Evolutionary conservation across 2,329 filamentous ascomycete genomes (phyloP).

Genomic region (Beauveria brongniartii): DNA sequence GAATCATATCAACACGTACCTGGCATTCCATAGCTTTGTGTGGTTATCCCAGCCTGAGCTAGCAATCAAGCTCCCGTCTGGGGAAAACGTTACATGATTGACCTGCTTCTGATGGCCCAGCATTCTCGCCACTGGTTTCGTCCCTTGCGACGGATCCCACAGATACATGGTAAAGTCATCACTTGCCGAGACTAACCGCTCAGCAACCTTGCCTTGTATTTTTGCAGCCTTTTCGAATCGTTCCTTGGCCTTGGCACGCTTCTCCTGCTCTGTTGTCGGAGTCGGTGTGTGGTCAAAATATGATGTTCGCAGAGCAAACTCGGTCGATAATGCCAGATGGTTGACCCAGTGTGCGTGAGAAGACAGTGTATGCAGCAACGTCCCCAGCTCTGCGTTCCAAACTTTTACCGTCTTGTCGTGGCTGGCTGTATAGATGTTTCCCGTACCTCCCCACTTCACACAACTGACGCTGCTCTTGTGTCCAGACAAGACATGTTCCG

Average conservation of each 20-base stretch:
- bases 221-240: slow-evolving; percentile 81
- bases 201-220: slow-evolving; percentile 66
- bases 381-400: slow-evolving; percentile 76
- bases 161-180: slow-evolving; percentile 97
- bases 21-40: slow-evolving; percentile 82
- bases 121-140: slow-evolving; percentile 79
- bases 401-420: slow-evolving; percentile 91
- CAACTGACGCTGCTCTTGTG: slow-evolving; percentile 87
- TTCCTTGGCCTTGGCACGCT: slow-evolving; percentile 65
- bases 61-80: slow-evolving; percentile 80
- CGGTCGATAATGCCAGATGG: slow-evolving; percentile 85
- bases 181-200: slow-evolving; percentile 80
- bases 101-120: slow-evolving; percentile 95
- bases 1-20: slow-evolving; percentile 32
- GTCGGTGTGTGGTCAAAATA: slow-evolving; percentile 76
- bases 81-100: slow-evolving; percentile 91
- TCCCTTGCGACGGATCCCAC: slow-evolving; percentile 74
- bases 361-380: slow-evolving; percentile 68
- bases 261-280: slow-evolving; percentile 61
- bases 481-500: slow-evolving; percentile 75
- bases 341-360: slow-evolving; percentile 94
- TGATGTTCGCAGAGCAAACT: slow-evolving; percentile 77
- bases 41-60: slow-evolving; percentile 91
- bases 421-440: slow-evolving; percentile 72
- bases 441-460: slow-evolving; percentile 90